Conservation (phyloP, 371 early-diverging fungal genomes). For the Mortierella sp. region DNA sequence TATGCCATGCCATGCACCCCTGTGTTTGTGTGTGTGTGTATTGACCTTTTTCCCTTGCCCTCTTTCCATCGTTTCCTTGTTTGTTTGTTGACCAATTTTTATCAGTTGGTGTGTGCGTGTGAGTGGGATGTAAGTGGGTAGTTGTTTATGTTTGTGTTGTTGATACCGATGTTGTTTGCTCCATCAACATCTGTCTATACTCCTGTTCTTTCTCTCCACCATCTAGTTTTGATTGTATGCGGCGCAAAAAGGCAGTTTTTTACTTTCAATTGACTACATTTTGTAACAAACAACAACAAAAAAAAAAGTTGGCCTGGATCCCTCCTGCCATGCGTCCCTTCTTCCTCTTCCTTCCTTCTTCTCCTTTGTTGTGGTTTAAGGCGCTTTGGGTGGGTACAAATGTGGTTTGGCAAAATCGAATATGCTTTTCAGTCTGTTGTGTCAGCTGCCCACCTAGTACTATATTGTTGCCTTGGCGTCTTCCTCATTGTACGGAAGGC, state of each 20-base stretch:
- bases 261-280: neutral
- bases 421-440: too few relatives aligned
- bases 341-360: neutral
- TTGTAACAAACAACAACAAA: neutral
- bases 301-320: conserved; percentile 12
- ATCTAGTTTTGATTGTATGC: neutral
- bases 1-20: conserved; percentile 11
- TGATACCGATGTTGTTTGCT: neutral
- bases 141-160: neutral
- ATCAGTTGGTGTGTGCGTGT: conserved; percentile 8
- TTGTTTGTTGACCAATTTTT: neutral
- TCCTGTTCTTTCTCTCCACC: neutral
- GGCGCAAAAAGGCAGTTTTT: neutral
- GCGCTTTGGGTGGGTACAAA: neutral
- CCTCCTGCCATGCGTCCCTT: neutral
- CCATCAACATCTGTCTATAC: neutral
- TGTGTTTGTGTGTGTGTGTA: neutral
- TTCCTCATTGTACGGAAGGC: neutral
- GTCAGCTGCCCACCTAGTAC: neutral
- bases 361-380: neutral
- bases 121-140: neutral
- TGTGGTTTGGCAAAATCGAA: neutral
- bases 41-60: neutral
- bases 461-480: neutral
- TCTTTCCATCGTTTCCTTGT: neutral